Conservation (phyloP, 352 stramenopile genomes). For the Globisporangium spiculum region DNA sequence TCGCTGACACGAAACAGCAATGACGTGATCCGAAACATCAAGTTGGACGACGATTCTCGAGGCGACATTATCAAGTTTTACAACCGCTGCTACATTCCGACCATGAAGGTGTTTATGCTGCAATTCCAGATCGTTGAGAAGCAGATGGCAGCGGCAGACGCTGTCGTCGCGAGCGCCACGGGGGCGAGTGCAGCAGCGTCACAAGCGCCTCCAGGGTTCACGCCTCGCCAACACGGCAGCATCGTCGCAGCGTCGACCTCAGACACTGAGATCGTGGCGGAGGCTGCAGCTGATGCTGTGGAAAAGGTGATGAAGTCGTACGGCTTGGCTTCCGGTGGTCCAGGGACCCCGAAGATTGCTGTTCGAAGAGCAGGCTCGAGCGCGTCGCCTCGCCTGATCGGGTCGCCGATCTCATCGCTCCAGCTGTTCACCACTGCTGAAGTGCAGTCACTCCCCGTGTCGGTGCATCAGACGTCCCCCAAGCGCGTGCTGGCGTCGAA, state of each 20-base stretch:
- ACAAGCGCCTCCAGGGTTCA: conserved; percentile 37
- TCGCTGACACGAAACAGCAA: conserved; percentile 42
- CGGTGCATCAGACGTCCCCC: conserved; percentile 73
- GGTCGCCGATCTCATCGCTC: conserved; percentile 43
- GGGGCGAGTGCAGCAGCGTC: conserved; percentile 15
- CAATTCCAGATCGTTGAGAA: conserved; percentile 85
- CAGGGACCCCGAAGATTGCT: conserved; percentile 42
- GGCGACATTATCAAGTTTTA: conserved; percentile 91
- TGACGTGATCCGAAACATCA: conserved; percentile 78
- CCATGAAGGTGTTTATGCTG: conserved; percentile 85
- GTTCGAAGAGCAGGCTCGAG: conserved; percentile 13
- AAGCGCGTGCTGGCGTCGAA: conserved; percentile 80
- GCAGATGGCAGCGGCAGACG: conserved; percentile 73
- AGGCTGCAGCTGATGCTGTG: conserved; percentile 65
- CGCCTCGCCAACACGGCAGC: conserved; percentile 32
- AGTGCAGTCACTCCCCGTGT: conserved; percentile 75
- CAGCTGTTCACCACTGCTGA: conserved; percentile 70
- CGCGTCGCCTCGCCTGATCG: conserved; percentile 38
- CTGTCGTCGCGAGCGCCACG: conserved; percentile 43
- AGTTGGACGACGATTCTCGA: conserved; percentile 54
- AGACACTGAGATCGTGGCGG: conserved; percentile 77
- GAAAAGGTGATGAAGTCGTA: conserved; percentile 62
- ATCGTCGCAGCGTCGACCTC: conserved; percentile 53
- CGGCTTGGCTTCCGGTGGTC: conserved; percentile 15
- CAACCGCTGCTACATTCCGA: conserved; percentile 79